Base-by-base conservation (phyloP, 768 basidiomycete species). In the Auricularia sp. region DNA sequence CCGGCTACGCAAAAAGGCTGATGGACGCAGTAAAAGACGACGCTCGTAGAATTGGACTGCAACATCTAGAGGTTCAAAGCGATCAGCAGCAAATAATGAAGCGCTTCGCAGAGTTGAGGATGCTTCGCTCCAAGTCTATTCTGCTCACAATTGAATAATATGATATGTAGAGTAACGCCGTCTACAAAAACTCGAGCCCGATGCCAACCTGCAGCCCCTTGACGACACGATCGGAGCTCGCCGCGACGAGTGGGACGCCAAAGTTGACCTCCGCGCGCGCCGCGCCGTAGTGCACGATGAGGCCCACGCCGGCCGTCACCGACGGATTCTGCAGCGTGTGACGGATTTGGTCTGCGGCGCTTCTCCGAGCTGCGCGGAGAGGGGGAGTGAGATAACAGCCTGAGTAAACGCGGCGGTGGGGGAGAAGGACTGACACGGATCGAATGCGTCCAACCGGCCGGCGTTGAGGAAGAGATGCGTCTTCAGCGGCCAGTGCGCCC, bases 251-350 rank as follows among this genome's bases (percentile, higher is more conserved):
- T 4, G 93, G 93, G 42, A 96, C 79, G 6, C 93, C 91, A 67
- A 96, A 83, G 73, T 95, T 96, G 65, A 92, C 78, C 74, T 97
- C 94, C 34, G 93, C 80, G n/a, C 94, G 81, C 21, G 92, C 80
- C 3, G 91, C 88, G 66, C 91, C 88, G 67, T 93, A 87, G 42
- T 85, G 80, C 71, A 93, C 95, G 36, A 95, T 82, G 16, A 97
- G 75, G 3, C 93, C 94, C 12, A 93, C 69, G 6, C 93, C 93
- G 0, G 83, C 90, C 2, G 90, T 89, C 59, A 95, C 76, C 0
- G 90, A 90, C 0, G 93, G 90, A 54, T 74, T 76, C 2, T 75
- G 68, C 21, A 88, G 68, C 35, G 79, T 74, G 33, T 70, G 68
- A 10, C 72, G 67, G 34, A 87, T 63, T 56, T 75, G 81, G 23